phyloP scores from a whole-genome alignment of 2,329 filamentous ascomycete species.

The Cylindrodendrum hubeiense region DNA sequence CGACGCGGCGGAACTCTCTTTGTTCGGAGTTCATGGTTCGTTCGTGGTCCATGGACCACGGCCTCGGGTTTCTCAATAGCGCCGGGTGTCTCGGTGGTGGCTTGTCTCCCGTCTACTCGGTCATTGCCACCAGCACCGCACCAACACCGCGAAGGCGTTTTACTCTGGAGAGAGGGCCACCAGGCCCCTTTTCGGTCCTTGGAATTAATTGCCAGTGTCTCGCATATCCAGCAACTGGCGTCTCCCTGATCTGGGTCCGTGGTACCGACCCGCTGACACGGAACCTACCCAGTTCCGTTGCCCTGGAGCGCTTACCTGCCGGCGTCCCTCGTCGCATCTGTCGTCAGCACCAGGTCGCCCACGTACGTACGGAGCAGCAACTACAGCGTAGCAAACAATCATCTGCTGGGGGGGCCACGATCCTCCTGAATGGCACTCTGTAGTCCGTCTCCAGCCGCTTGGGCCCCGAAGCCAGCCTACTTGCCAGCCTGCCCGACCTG shows the following conservation, averaged over 20 bases:
- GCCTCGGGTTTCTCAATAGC: conserved; percentile 9
- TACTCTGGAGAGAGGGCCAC: conserved; percentile 7
- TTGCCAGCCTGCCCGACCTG: background rate
- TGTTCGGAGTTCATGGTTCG: background rate
- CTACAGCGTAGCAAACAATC: background rate
- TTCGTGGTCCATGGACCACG: background rate
- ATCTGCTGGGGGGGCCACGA: background rate
- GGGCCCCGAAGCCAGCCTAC: background rate
- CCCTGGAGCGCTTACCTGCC: conserved; percentile 16
- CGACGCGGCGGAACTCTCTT: background rate
- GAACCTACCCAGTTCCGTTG: conserved; percentile 26
- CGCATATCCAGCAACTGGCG: conserved; percentile 7
- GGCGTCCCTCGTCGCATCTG: conserved; percentile 9
- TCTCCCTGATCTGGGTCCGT: conserved; percentile 9
- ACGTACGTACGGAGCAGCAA: too few species aligned
- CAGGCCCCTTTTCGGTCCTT: conserved; percentile 2
- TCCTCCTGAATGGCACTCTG: background rate
- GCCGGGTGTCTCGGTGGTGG: conserved; percentile 11
- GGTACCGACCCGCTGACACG: conserved; percentile 27
- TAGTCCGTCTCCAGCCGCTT: conserved; percentile 2
- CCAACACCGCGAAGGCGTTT: conserved; percentile 13
- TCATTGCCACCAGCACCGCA: background rate
- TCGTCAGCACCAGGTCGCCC: conserved; percentile 15
- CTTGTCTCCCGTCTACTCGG: conserved; percentile 11
- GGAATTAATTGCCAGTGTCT: conserved; percentile 9